Evolutionary conservation across 2,329 filamentous ascomycete genomes (phyloP).

Genomic region (Aspergillus fumigatiaffinis): DNA sequence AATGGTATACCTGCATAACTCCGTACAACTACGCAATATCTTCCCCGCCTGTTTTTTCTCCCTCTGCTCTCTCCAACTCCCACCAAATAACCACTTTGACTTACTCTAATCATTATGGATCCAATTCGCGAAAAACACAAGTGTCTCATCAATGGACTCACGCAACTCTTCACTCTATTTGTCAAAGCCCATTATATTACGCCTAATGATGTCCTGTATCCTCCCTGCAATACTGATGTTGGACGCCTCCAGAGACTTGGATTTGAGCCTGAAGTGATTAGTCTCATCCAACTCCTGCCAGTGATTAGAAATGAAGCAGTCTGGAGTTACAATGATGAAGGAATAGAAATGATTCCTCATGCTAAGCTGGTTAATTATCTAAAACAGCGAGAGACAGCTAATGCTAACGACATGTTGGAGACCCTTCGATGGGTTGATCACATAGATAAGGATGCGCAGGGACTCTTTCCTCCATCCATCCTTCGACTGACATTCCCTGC

Average conservation of each 20-base stretch:
- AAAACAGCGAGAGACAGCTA: not conserved
- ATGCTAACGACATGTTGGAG: not conserved
- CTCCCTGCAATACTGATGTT: not conserved
- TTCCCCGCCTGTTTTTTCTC: no score
- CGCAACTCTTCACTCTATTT: not conserved
- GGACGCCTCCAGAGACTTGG: not conserved
- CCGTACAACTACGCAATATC: not conserved
- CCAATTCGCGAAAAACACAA: not conserved
- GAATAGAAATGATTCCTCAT: not conserved
- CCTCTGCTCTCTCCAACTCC: no score
- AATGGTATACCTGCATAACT: no score
- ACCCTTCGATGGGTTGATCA: not conserved
- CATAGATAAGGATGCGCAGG: not conserved
- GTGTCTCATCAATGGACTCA: not conserved
- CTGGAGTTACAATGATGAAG: not conserved
- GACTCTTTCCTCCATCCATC: not conserved
- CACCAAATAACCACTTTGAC: no score
- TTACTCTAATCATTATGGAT: no score
- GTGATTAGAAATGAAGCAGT: not conserved
- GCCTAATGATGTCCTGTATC: not conserved
- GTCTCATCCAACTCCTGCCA: not conserved
- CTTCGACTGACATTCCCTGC: not conserved
- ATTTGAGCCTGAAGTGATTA: not conserved
- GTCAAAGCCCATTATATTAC: not conserved
- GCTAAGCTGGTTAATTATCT: not conserved